Percentiles rank a stretch among this genome's conserved stretches.
These are phyloP conservation scores for Porpolomopsis calyptriformis DNA, from an alignment of 768 basidiomycete species.

Conservation along the genomic window DNA sequence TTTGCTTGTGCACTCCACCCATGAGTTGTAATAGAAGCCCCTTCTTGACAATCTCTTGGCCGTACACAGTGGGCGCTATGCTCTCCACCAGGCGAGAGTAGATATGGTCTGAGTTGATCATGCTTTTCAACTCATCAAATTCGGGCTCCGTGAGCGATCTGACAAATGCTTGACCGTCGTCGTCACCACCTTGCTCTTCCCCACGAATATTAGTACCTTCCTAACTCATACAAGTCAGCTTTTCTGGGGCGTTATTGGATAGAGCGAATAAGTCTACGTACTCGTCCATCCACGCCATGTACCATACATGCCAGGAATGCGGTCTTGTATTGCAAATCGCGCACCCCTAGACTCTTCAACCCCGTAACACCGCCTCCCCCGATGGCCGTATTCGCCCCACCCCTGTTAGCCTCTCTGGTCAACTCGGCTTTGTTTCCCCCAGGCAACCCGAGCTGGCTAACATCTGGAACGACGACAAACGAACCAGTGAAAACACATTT, in stretches of 20 bases:
- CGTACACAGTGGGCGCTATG: slow-evolving; percentile 97
- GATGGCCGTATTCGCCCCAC: slow-evolving; percentile 46
- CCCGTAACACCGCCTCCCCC: slow-evolving; percentile 84
- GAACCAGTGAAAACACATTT: slow-evolving; percentile 97
- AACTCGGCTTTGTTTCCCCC: slow-evolving; percentile 89
- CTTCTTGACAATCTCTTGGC: slow-evolving; percentile 98
- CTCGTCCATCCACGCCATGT: slow-evolving; percentile 78
- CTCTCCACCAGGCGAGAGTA: slow-evolving; percentile 88
- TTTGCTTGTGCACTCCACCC: slow-evolving; percentile 98
- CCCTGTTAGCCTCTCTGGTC: slow-evolving; percentile 72
- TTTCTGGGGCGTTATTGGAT: neutral
- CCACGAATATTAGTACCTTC: slow-evolving; percentile 82
- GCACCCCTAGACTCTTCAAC: slow-evolving; percentile 85
- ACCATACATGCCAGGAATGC: slow-evolving; percentile 99
- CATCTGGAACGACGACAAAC: slow-evolving; percentile 98
- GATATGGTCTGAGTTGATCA: slow-evolving; percentile 93
- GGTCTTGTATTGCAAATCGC: slow-evolving; percentile 96
- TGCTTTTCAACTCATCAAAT: slow-evolving; percentile 85
- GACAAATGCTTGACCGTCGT: slow-evolving; percentile 75
- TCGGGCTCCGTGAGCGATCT: slow-evolving; percentile 86
- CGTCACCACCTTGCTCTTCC: slow-evolving; percentile 72
- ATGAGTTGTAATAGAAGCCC: slow-evolving; percentile 91
- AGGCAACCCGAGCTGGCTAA: slow-evolving; percentile 88
- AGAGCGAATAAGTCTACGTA: slow-evolving; percentile 35
- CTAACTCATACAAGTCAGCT: slow-evolving; percentile 28